Evolutionary conservation across 2,329 filamentous ascomycete genomes (phyloP).

Genomic region (Exophiala xenobiotica): DNA sequence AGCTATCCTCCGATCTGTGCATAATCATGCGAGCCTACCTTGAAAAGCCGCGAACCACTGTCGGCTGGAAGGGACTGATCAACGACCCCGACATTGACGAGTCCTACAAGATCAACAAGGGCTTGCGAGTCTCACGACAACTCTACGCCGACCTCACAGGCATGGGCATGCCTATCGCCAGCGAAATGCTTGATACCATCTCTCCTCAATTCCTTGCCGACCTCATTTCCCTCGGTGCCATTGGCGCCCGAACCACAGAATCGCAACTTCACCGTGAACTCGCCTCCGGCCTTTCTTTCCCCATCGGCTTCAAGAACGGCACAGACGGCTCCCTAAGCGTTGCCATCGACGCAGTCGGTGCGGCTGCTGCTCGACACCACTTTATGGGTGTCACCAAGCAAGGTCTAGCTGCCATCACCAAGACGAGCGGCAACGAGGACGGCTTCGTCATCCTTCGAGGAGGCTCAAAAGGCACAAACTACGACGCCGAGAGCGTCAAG

Average conservation of each 20-base stretch:
- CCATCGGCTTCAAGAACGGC: constrained; percentile 99
- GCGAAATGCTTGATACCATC: constrained; percentile 97
- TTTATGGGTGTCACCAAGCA: constrained; percentile 98
- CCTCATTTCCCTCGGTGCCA: constrained; percentile 83
- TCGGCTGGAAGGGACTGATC: constrained; percentile 98
- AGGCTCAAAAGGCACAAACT: constrained; percentile 92
- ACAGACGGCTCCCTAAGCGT: constrained; percentile 88
- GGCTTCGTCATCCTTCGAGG: constrained; percentile 95
- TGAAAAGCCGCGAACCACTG: constrained; percentile 95
- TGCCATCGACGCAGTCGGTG: constrained; percentile 92
- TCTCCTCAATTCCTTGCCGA: constrained; percentile 96
- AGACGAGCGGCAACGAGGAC: constrained; percentile 91
- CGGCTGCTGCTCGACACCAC: constrained; percentile 88
- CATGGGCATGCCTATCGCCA: constrained; percentile 93
- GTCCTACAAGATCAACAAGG: constrained; percentile 99
- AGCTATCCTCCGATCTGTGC: constrained; percentile 83
- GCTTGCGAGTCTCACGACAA: constrained; percentile 78
- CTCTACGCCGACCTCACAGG: constrained; percentile 89
- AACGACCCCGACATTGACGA: constrained; percentile 99
- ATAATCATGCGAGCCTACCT: constrained; percentile 98
- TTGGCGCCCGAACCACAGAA: constrained; percentile 95
- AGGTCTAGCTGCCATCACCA: constrained; percentile 89
- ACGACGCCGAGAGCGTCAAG: constrained; percentile 78
- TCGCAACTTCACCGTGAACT: constrained; percentile 93
- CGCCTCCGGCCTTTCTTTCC: constrained; percentile 91